These are phyloP conservation scores for Cyclocybe aegerita DNA, from an alignment of 768 basidiomycete genomes.

Conservation along the genomic window DNA sequence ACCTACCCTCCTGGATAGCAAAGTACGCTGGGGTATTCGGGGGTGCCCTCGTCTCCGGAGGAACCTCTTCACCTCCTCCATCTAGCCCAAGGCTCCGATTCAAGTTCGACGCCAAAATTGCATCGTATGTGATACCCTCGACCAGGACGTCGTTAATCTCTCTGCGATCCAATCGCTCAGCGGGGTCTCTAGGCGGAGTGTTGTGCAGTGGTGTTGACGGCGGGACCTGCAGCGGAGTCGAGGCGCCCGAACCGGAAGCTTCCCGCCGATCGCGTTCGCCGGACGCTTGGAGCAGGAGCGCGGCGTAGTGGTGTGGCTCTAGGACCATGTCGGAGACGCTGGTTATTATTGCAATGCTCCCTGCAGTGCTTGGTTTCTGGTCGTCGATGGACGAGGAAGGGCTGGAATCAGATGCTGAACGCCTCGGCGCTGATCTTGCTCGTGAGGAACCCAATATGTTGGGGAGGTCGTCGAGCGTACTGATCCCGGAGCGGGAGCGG, in stretches of 20 bases:
- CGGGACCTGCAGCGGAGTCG: background rate
- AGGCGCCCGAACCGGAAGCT: background rate
- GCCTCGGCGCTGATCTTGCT: too few relatives aligned
- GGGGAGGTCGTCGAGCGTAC: too few relatives aligned
- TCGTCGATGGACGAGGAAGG: too few relatives aligned
- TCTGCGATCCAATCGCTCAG: background rate
- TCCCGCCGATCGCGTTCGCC: background rate
- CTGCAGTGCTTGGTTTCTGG: too few relatives aligned
- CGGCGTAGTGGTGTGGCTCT: conserved; percentile 2
- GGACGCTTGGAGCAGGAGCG: conserved; percentile 5
- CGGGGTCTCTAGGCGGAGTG: background rate
- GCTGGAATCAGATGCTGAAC: too few relatives aligned
- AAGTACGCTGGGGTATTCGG: conserved; percentile 4
- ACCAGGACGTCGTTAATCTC: background rate
- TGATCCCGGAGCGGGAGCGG: too few relatives aligned
- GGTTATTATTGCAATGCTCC: too few relatives aligned
- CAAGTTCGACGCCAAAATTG: conserved; percentile 13
- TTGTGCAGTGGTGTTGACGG: background rate
- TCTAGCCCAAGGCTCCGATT: conserved; percentile 6
- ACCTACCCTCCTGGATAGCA: background rate
- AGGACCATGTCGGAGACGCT: conserved; percentile 1
- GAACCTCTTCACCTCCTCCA: background rate
- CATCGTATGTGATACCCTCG: conserved; percentile 10
- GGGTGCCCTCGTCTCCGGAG: background rate
- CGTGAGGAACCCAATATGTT: too few relatives aligned